Evolutionary conservation across 495 filamentous ascomycete species (phyloP).

Genomic region (Lepraria neglecta): DNA sequence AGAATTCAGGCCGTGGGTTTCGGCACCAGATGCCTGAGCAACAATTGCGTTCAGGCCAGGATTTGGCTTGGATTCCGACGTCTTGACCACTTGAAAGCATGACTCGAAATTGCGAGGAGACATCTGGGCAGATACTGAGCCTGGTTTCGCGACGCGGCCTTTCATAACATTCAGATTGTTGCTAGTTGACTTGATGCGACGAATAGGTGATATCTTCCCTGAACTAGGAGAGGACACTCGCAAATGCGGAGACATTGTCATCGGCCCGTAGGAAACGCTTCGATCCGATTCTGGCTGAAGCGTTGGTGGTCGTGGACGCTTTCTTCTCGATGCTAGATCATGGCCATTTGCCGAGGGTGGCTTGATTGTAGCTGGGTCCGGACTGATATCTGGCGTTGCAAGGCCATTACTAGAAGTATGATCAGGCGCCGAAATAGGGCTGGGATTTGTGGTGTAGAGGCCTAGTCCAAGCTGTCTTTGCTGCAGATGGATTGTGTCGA

Average conservation of each 20-base stretch:
- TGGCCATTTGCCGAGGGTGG: constrained; percentile 23
- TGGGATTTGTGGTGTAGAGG: constrained; percentile 31
- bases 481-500: constrained; percentile 25
- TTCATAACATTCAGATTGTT: constrained; percentile 45
- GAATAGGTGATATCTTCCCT: constrained; percentile 37
- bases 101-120: constrained; percentile 48
- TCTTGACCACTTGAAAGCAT: constrained; percentile 15
- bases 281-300: constrained; percentile 39
- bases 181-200: constrained; percentile 49
- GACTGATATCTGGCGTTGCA: constrained; percentile 36
- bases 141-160: constrained; percentile 48
- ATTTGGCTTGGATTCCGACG: constrained; percentile 12
- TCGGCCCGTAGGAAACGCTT: constrained; percentile 37
- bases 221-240: constrained; percentile 37
- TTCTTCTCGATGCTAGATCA: constrained; percentile 50
- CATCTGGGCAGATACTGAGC: constrained; percentile 39
- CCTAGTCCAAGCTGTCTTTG: constrained; percentile 21
- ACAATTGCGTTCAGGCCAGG: constrained; percentile 15
- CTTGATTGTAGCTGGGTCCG: constrained; percentile 9
- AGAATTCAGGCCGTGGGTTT: constrained; percentile 16
- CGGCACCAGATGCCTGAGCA: constrained; percentile 8
- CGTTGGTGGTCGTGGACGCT: constrained; percentile 48
- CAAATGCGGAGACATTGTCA: constrained; percentile 40
- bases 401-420: constrained; percentile 35
- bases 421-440: constrained; percentile 35